Conservation (phyloP, 2,329 filamentous ascomycete species). For the Lizonia empirigonia region DNA sequence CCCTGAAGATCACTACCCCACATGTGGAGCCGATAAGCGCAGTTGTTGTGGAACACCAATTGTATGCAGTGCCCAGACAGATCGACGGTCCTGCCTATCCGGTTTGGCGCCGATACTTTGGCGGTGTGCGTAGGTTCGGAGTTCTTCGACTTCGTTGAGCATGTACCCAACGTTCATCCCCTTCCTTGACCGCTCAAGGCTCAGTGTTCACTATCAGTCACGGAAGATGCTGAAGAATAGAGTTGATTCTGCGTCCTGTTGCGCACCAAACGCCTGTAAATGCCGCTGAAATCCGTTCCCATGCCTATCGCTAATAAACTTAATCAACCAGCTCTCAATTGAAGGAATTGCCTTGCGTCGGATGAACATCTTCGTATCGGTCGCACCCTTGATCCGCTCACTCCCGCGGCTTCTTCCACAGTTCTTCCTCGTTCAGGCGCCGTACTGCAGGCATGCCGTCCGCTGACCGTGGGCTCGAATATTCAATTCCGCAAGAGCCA, state of each 20-base stretch:
- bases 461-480: conserved; percentile 23
- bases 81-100: conserved; percentile 2
- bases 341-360: neutral
- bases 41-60: conserved; percentile 1
- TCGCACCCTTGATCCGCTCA: neutral
- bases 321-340: no score
- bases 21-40: conserved; percentile 9
- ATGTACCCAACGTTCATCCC: no score
- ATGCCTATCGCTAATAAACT: conserved; percentile 17
- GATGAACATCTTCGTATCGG: neutral
- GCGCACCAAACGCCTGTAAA: conserved; percentile 8
- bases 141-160: neutral
- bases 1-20: neutral
- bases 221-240: neutral
- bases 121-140: neutral
- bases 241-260: conserved; percentile 5
- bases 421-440: conserved; percentile 28
- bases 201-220: neutral
- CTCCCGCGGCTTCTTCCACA: conserved; percentile 35
- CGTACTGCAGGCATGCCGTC: conserved; percentile 17
- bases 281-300: conserved; percentile 12
- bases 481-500: conserved; percentile 43
- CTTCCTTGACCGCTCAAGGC: no score
- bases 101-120: neutral
- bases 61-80: conserved; percentile 1